Percentiles rank a stretch among this genome's conserved stretches.
phyloP scores from a whole-genome alignment of 306 rosid species.

The Chamaecrista fasciculata region DNA sequence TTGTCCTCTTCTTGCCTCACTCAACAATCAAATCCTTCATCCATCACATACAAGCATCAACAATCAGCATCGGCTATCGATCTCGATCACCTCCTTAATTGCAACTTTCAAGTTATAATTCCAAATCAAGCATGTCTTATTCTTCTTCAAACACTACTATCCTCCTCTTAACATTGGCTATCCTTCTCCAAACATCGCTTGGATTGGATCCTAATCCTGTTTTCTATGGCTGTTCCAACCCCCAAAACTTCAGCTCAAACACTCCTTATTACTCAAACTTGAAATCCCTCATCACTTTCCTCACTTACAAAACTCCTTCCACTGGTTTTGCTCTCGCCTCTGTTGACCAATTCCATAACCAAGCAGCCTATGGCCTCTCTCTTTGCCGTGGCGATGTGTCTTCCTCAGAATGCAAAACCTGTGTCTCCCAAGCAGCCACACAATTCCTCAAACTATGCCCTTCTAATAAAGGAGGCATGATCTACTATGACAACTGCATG shows the following conservation, averaged over 20 bases:
- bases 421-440: constrained; percentile 31
- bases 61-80: no score
- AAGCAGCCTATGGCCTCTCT: constrained; percentile 31
- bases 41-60: no score
- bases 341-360: constrained; percentile 13
- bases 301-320: no score
- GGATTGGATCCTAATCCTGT: constrained; percentile 50
- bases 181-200: no score
- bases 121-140: neutral
- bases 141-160: neutral
- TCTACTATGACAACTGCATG: constrained; percentile 38
- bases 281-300: no score
- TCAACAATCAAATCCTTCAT: no score
- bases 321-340: no score
- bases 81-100: no score
- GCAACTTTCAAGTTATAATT: no score
- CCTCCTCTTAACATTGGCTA: no score
- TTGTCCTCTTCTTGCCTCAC: no score
- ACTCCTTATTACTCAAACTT: no score
- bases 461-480: constrained; percentile 30
- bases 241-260: constrained; percentile 41
- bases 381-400: constrained; percentile 43
- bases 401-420: constrained; percentile 31
- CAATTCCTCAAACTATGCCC: constrained; percentile 25
- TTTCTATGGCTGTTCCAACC: constrained; percentile 47